Base-by-base conservation (phyloP, 805 yeast species). In the Wickerhamomyces hampshirensis region DNA sequence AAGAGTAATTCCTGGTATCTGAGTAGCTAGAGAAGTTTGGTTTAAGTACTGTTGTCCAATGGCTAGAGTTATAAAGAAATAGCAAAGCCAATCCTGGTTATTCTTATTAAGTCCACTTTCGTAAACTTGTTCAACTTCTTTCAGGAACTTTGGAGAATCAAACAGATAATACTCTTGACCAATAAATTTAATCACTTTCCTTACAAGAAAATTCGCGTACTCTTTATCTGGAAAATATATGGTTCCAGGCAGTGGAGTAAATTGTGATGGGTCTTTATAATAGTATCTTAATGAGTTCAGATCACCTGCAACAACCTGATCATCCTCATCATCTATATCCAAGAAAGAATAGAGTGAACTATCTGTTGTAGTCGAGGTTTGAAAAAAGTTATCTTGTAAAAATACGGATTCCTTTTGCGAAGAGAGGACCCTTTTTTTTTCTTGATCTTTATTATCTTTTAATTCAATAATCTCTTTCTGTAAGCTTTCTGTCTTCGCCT, bases 21-120 rank as follows among this genome's bases (percentile, higher is more conserved):
- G 47, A 5, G 31, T 38, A 1, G 30, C 34, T n/a, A n/a, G n/a
- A 1, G 38, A 11, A 1, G 39, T 35, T 14, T 44, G 43, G 33
- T 46, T 50, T 18, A 47, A 31, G 30, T 44, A 53, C 34, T 54
- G 58, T 28, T 54, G 55, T 5, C 59, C 59, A 28, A 54, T 44
- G 4, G 59, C 59, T 29, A 54, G 23, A 1, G 49, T 43, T 5
- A 50, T 47, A 16, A 51, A 39, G 16, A 54, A 38, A 30, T 44
- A 54, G 11, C 49, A 46, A 4, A 44, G 42, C n/a, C n/a, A n/a
- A n/a, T n/a, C n/a, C n/a, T n/a, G 35, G 17, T 42, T 44, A 34
- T 36, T 26, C 4, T 26, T 30, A 28, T 28, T 27, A 4, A 46
- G 17, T 3, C 37, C 33, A 3, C 34, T 38, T 12, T 44, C 38